phyloP scores from a whole-genome alignment of 345 rosid genomes.

The Hibiscus tridactylites region DNA sequence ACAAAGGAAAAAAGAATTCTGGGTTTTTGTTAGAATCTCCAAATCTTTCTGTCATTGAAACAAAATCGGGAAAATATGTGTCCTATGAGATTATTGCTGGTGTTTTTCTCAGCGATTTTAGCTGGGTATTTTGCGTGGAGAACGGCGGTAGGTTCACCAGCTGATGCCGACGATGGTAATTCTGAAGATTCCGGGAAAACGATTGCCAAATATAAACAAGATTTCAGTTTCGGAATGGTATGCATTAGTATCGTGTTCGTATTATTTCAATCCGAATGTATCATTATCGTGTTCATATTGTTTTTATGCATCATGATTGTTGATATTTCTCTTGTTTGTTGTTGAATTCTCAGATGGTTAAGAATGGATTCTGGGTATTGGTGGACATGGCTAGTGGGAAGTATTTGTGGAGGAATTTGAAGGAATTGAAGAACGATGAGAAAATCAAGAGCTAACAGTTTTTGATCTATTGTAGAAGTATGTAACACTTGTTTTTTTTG shows the following conservation, averaged over 20 bases:
- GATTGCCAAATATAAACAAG: constrained; percentile 32
- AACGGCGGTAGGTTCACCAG: constrained; percentile 47
- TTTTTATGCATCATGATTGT: neutral
- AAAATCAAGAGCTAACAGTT: neutral
- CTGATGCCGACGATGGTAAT: constrained; percentile 22
- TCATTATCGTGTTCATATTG: neutral
- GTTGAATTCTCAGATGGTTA: constrained; percentile 33
- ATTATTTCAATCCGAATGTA: neutral
- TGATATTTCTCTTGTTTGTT: neutral
- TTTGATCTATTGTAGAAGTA: neutral
- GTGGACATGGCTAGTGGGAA: constrained; percentile 92
- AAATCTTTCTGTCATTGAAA: neutral
- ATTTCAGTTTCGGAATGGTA: constrained; percentile 43
- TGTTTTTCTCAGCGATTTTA: constrained; percentile 76
- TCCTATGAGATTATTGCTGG: constrained; percentile 73
- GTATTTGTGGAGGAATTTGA: constrained; percentile 74
- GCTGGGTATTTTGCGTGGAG: constrained; percentile 90
- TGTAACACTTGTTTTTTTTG: too few species aligned
- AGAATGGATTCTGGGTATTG: constrained; percentile 69
- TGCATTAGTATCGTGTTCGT: neutral
- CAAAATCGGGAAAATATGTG: constrained; percentile 34
- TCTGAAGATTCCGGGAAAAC: constrained; percentile 34
- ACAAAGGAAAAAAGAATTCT: neutral
- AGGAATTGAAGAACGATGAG: constrained; percentile 29
- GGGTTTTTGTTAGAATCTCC: neutral